These are phyloP conservation scores for Tetrahymena borealis DNA, from an alignment of 73 alveolate species.

Conservation along the genomic window DNA sequence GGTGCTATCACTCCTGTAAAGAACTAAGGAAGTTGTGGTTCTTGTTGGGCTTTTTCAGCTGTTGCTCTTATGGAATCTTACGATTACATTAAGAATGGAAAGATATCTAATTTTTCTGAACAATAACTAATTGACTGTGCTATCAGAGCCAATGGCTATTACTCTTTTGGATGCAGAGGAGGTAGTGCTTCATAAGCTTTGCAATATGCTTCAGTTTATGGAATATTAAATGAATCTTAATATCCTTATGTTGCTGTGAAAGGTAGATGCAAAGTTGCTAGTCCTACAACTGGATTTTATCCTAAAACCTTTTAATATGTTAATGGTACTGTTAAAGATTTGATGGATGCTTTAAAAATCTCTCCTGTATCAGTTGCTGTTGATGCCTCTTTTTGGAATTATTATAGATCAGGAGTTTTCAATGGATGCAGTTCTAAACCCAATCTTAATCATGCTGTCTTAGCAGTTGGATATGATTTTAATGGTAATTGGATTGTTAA, in stretches of 20 bases:
- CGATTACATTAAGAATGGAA: constrained; percentile 13
- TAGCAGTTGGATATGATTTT: constrained; percentile 33
- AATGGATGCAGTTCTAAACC: constrained; percentile 40
- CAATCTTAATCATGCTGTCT: constrained; percentile 42
- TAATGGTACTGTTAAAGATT: constrained; percentile 7
- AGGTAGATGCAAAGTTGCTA: constrained; percentile 10
- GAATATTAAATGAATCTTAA: constrained; percentile 1
- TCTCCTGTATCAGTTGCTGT: constrained; percentile 56
- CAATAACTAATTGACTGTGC: constrained; percentile 70
- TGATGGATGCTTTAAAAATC: constrained; percentile 12
- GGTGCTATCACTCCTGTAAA: constrained; percentile 65
- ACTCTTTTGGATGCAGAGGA: constrained; percentile 51
- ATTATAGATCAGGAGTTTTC: constrained; percentile 54
- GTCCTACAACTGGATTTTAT: background rate
- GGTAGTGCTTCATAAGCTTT: constrained; percentile 21
- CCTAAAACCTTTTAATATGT: background rate
- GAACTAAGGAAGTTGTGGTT: constrained; percentile 72
- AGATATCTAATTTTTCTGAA: constrained; percentile 37
- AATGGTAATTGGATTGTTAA: constrained; percentile 27
- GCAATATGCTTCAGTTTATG: constrained; percentile 11
- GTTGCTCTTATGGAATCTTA: constrained; percentile 69
- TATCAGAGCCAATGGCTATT: constrained; percentile 31
- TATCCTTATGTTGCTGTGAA: constrained; percentile 32
- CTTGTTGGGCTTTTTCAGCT: constrained; percentile 84
- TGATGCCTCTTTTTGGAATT: constrained; percentile 60